Evolutionary conservation across 2,329 filamentous ascomycete species (phyloP).

Genomic region (Hysterium pulicare): DNA sequence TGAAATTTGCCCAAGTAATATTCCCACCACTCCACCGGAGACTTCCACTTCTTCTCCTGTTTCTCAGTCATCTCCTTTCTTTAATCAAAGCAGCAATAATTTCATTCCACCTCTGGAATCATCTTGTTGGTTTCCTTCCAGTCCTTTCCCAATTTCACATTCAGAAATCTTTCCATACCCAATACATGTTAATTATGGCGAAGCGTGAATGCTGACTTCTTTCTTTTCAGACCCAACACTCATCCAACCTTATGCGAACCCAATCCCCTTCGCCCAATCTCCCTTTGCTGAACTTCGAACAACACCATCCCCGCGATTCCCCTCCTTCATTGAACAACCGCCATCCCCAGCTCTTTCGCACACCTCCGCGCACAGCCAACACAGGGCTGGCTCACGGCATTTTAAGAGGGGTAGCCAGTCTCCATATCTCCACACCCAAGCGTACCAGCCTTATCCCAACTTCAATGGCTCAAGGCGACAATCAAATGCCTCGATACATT

Average conservation of each 20-base stretch:
- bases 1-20: slow-evolving; percentile 18
- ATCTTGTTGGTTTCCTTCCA: slow-evolving; percentile 41
- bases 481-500: slow-evolving; percentile 69
- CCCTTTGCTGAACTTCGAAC: slow-evolving; percentile 41
- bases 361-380: slow-evolving; percentile 44
- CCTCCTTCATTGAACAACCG: slow-evolving; percentile 46
- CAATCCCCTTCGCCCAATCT: slow-evolving; percentile 39
- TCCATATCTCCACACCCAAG: slow-evolving; percentile 60
- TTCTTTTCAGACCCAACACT: slow-evolving; percentile 53
- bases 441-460: slow-evolving; percentile 53
- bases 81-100: slow-evolving; percentile 15
- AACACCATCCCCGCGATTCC: slow-evolving; percentile 41
- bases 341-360: slow-evolving; percentile 64
- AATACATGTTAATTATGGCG: too few species aligned
- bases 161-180: too few species aligned
- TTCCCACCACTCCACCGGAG: slow-evolving; percentile 7
- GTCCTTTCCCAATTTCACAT: slow-evolving; percentile 13
- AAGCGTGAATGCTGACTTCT: slow-evolving; percentile 3
- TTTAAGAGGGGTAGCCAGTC: slow-evolving; percentile 58
- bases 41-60: slow-evolving; percentile 14
- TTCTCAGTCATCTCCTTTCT: slow-evolving; percentile 14
- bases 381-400: slow-evolving; percentile 34
- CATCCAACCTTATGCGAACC: slow-evolving; percentile 50
- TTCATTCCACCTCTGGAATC: slow-evolving; percentile 25
- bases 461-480: slow-evolving; percentile 55